phyloP scores from a whole-genome alignment of 1,284 basidiomycete genomes.

The Cystobasidium pallidum region DNA sequence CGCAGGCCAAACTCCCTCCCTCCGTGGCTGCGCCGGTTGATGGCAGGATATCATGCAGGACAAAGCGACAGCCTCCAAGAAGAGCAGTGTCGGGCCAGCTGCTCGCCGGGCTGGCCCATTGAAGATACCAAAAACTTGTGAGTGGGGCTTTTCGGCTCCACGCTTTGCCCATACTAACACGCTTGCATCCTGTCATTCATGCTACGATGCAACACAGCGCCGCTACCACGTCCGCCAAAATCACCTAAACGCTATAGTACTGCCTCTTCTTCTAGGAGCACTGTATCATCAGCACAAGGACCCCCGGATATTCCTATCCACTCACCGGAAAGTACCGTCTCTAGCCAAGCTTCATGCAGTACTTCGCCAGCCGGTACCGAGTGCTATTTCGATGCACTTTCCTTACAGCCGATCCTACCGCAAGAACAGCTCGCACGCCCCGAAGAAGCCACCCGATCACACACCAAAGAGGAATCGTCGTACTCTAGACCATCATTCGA shows the following conservation, averaged over 20 bases:
- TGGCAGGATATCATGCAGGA: neutral
- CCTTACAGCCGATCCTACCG: slow-evolving; percentile 1
- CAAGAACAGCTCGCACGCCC: neutral
- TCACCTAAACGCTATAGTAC: slow-evolving; percentile 21
- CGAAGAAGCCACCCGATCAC: neutral
- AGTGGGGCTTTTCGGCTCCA: neutral
- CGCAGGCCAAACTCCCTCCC: no score
- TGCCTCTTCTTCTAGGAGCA: neutral
- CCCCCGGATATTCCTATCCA: neutral
- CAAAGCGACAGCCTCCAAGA: neutral
- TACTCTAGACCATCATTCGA: neutral
- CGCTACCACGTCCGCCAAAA: slow-evolving; percentile 26
- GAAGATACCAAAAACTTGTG: slow-evolving; percentile 12
- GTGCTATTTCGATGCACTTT: slow-evolving; percentile 12
- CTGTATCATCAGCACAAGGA: neutral
- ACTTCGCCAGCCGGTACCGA: slow-evolving; percentile 1
- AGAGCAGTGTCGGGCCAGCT: neutral
- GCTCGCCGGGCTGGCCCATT: neutral
- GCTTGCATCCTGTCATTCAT: neutral
- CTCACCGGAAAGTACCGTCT: neutral
- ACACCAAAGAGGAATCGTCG: neutral
- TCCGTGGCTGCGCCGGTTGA: neutral
- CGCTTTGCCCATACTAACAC: neutral
- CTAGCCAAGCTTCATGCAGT: neutral
- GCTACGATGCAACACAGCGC: slow-evolving; percentile 8